Base-by-base conservation (phyloP, 129 eudicot genomes). In the Flaveria robusta region DNA sequence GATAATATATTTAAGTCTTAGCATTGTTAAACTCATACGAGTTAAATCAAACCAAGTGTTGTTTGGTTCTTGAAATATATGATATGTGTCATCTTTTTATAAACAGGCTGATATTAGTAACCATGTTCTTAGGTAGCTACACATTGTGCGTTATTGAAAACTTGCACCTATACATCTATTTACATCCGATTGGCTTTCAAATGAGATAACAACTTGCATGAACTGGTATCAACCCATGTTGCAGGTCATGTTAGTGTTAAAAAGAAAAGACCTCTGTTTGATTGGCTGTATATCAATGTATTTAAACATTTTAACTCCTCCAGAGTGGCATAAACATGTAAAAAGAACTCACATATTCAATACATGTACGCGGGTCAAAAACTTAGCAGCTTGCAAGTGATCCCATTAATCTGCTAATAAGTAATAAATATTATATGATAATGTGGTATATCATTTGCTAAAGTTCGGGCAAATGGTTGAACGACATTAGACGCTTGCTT, bases 11-110 rank as follows among this genome's bases (percentile, higher is more conserved):
- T 58, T 15, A 8, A 23, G n/a, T 26, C 22, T 9, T 50, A 23
- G 5, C 66, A 15, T 31, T 37, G 52, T 47, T 14, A 7, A 47
- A 43, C 26, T 68, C 7, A 31, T 58, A 20, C 24, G 51, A 19
- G 23, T 58, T 29, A 12, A 27, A 45, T 64, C 1, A 50, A 34
- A 37, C 24, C 58, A 4, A 42, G 26, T 69, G 81, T 12, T 68
- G 49, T 55, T 68, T 13, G 47, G 69, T 47, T 60, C 26, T 39
- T 69, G 70, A 43, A 46, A 29, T 70, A 70, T 78, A 58, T 27
- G 24, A 60, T 27, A 49, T 51, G 15, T 47, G 64, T 9, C 52
- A 47, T 58, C 22, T n/a, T 23, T 43, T 73, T 4, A 7, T n/a
- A 60, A 46, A 69, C 49, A 7, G 3, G 42, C 1, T 27, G 45